These are phyloP conservation scores for Agrostemma githago DNA, from an alignment of 148 eudicot species.

Conservation along the genomic window DNA sequence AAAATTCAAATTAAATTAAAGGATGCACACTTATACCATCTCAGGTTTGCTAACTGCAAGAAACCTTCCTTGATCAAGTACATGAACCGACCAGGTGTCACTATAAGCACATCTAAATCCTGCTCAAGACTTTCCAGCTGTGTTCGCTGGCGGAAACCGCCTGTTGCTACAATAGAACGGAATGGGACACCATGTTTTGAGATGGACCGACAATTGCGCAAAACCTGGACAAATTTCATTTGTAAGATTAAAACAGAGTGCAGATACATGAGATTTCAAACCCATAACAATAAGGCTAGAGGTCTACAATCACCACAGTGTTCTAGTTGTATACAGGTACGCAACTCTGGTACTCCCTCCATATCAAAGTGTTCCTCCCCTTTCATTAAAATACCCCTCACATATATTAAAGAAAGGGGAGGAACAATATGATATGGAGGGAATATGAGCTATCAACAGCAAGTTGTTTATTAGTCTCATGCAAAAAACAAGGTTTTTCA, in stretches of 20 bases:
- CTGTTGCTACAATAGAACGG: constrained; percentile 93
- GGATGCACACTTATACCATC: constrained; percentile 41
- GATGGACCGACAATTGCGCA: constrained; percentile 68
- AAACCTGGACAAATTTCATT: constrained; percentile 50
- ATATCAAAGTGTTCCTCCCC: too few species aligned
- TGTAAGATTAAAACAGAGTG: constrained; percentile 7
- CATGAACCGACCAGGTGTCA: constrained; percentile 88
- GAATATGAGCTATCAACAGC: neutral
- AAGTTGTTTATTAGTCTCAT: neutral
- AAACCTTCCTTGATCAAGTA: constrained; percentile 77
- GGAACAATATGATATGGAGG: too few species aligned
- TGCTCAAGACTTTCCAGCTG: constrained; percentile 85
- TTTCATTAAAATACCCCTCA: too few species aligned
- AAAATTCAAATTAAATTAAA: neutral
- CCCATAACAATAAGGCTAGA: neutral
- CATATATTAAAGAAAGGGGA: too few species aligned
- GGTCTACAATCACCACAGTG: neutral
- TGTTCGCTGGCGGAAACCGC: constrained; percentile 86
- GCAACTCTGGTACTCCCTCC: neutral
- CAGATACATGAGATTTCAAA: constrained; percentile 1
- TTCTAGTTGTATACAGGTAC: neutral
- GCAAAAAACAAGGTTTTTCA: constrained; percentile 7
- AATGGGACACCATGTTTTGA: constrained; percentile 87
- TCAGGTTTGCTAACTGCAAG: constrained; percentile 63
- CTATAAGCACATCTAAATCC: constrained; percentile 83